These are phyloP conservation scores for Rosa lucieae DNA, from an alignment of 306 rosid species.

Conservation along the genomic window DNA sequence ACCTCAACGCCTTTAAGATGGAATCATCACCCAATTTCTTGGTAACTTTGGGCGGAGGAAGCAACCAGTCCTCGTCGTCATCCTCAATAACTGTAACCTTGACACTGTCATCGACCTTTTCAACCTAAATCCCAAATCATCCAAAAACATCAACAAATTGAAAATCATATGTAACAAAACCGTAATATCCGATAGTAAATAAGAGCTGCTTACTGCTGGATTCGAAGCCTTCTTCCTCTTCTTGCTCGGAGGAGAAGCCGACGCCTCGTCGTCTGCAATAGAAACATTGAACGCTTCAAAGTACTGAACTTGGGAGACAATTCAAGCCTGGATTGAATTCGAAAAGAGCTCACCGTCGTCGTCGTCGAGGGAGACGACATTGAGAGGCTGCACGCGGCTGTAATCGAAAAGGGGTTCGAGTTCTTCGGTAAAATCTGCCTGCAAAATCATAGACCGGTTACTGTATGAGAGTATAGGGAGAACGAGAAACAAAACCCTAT, in stretches of 20 bases:
- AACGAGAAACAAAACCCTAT: constrained; percentile 17
- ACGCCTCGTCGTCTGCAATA: constrained; percentile 52
- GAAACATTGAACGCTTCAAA: not conserved
- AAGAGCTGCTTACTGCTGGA: constrained; percentile 19
- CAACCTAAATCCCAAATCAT: constrained; percentile 35
- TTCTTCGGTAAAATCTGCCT: constrained; percentile 64
- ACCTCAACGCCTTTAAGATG: constrained; percentile 74
- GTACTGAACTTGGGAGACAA: not conserved
- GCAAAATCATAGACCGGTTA: not conserved
- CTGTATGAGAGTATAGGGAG: too few relatives aligned
- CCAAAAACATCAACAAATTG: not conserved
- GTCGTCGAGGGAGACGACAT: constrained; percentile 38
- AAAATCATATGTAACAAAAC: not conserved
- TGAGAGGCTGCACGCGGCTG: constrained; percentile 69
- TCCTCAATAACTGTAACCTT: constrained; percentile 41
- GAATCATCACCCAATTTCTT: constrained; percentile 51
- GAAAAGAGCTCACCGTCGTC: constrained; percentile 34
- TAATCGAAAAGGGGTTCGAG: constrained; percentile 87
- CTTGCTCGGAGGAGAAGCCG: constrained; percentile 33
- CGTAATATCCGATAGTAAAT: not conserved
- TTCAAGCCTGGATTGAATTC: not conserved
- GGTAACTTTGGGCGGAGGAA: constrained; percentile 73
- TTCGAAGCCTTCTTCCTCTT: constrained; percentile 44
- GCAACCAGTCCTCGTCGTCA: constrained; percentile 80
- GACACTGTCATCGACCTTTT: constrained; percentile 26